Base-by-base conservation (phyloP, 73 alveolate genomes). In the Paramecium bursaria region DNA sequence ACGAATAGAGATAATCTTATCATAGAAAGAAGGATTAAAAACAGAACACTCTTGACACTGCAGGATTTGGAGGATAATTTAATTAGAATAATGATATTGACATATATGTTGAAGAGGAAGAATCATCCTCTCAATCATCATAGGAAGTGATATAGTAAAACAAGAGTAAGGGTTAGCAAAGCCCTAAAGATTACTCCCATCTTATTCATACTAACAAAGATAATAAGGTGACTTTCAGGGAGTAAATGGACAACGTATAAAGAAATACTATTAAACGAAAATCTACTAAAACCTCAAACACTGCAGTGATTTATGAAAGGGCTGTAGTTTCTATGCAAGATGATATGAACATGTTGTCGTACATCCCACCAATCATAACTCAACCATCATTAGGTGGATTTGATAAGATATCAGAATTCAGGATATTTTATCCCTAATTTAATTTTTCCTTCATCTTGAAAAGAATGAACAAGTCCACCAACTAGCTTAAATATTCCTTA, bases 31-130 rank as follows among this genome's bases (percentile, higher is more conserved):
- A 67, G 26, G 82, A 67, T 35, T 57, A 42, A 25, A 67, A 67
- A 14, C 53, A n/a, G n/a, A n/a, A 67, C 44, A 67, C 82, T n/a
- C 46, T 67, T 17, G 82, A 67, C 33, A 67, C 82, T 7, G 82
- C 82, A 10, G 82, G 82, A 10, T 67, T 67, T 67, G 82, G 82
- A 13, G 35, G 33, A 30, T 23, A 57, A 57, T 57, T 57, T 57
- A 57, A 30, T 11, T 30, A 57, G 33, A 2, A 27, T 57, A 2
- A 4, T 26, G 33, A 57, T 27, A 17, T 13, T 0, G 76, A 57
- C 1, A n/a, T 30, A 23, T 15, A 57, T 10, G 35, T 6, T 3
- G 82, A 67, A n/a, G 35, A 67, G 19, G 82, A 67, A 48, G 6
- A 39, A 39, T 39, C 50, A 39, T 39, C 6, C 6, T 39, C 50